Evolutionary conservation across 2,329 filamentous ascomycete genomes (phyloP), one percentile per base, ranked within the genome.

Genomic region (Coniochaeta hoffmannii): DNA sequence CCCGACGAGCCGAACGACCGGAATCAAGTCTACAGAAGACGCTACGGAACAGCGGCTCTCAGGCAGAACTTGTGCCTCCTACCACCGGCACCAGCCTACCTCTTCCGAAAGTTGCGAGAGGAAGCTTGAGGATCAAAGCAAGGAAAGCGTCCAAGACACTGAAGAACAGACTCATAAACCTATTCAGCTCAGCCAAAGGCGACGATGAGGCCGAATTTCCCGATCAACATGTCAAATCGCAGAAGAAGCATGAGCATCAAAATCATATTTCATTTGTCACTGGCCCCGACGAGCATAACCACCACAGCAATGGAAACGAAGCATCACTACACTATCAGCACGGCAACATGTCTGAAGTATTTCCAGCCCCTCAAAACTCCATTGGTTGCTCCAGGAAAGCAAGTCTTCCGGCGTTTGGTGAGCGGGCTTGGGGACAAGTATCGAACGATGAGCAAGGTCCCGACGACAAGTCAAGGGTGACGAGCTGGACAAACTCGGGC

Each of bases 401-500:
- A 1, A 85, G 82, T 58, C 61, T 83, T 5, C 78, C 78, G 57
- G 83, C 76, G 57, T 60, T 78, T 2, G 61, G 60, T 22, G 76
- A 70, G 54, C 72, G 15, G 10, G 11, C 26, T 11, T 46, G 41
- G 41, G 22, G 11, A 5, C 19, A 28, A 46, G 41, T 5, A 46
- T 28, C 41, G 11, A 46, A 32, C 49, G 28, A 51, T 10, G 26
- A 32, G 14, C 4, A n/a, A 51, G 49, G 17, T 34, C 28, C 19
- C 14, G 78, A 81, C 36, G 78, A 82, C 19, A 80, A 73, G 60
- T 87, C 84, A n/a, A 73, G 86, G 22, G 81, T 89, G 53, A 89
- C 86, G 1, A 90, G 87, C 66, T 90, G 87, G 87, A 80, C 80
- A 4, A 82, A 83, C 58, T 88, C 86, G 0, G 81, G 80, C 1